A percentile compares a stretch with the other conserved stretches of the same genome.
Conservation (phyloP, 192 early-diverging fungal genomes). For the Coemansia erecta region DNA sequence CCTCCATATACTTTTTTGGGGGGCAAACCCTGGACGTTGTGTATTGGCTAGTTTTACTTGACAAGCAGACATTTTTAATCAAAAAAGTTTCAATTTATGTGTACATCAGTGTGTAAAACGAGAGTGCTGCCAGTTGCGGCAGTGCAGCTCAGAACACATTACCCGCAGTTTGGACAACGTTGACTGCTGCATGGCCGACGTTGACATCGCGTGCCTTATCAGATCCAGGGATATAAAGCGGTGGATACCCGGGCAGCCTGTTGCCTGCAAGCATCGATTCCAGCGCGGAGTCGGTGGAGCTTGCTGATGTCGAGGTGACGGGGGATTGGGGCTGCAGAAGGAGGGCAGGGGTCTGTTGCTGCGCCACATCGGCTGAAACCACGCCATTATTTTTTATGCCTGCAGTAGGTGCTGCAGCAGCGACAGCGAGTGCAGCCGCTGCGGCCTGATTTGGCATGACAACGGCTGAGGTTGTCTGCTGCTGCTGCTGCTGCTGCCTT, state of each 20-base stretch:
- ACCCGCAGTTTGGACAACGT: background rate
- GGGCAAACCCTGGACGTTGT: no score
- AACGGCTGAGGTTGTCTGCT: background rate
- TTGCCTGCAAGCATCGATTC: conserved; percentile 10
- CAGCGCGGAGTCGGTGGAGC: conserved; percentile 21
- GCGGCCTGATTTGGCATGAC: background rate
- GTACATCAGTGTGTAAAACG: no score
- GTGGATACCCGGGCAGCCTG: conserved; percentile 17
- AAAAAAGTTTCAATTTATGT: background rate
- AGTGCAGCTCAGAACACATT: background rate
- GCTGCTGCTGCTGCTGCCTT: conserved; percentile 7
- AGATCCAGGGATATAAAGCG: conserved; percentile 4
- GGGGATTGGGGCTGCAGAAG: conserved; percentile 6
- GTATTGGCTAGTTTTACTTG: no score
- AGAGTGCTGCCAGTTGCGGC: no score
- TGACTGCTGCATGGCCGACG: background rate
- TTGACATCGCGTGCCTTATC: conserved; percentile 4
- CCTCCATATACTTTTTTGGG: no score
- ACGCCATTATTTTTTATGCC: conserved; percentile 3
- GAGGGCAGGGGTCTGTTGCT: conserved; percentile 4
- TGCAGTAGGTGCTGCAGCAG: conserved; percentile 5
- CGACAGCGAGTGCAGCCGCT: background rate
- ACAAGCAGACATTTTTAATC: no score
- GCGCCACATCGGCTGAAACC: conserved; percentile 18
- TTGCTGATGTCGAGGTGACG: conserved; percentile 14